Conservation (phyloP, 129 eudicot genomes). For the Flaveria bidentis region DNA sequence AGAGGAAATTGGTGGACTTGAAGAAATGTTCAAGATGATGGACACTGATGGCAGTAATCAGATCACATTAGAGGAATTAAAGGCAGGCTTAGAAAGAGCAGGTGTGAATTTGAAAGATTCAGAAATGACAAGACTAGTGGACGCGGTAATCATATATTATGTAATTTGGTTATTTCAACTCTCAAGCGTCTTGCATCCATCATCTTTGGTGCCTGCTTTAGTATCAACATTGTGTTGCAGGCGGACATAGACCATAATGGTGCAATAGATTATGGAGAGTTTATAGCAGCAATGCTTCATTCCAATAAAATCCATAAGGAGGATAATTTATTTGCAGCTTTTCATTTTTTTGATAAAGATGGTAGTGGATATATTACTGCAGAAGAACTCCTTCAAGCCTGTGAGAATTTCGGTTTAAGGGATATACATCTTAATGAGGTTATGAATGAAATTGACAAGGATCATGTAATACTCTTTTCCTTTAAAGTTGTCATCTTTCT, state of each 20-base stretch:
- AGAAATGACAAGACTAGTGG: conserved; percentile 59
- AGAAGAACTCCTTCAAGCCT: conserved; percentile 80
- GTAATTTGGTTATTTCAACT: background rate
- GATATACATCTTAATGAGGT: conserved; percentile 68
- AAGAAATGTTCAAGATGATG: conserved; percentile 86
- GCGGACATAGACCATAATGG: conserved; percentile 87
- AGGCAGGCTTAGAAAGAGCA: conserved; percentile 60
- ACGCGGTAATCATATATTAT: conserved; percentile 56
- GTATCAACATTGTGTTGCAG: conserved; percentile 38
- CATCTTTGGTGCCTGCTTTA: background rate
- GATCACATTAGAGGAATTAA: conserved; percentile 77
- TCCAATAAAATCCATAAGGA: conserved; percentile 75
- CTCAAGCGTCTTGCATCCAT: background rate
- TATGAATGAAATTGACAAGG: conserved; percentile 74
- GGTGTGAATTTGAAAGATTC: conserved; percentile 72
- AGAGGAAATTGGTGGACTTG: conserved; percentile 91
- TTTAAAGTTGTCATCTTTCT: background rate
- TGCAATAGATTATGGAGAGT: conserved; percentile 83
- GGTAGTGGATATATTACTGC: conserved; percentile 87
- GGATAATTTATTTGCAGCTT: conserved; percentile 75
- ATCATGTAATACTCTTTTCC: conserved; percentile 49
- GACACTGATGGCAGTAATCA: conserved; percentile 71
- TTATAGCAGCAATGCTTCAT: conserved; percentile 86
- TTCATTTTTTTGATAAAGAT: conserved; percentile 84
- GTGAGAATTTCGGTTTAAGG: conserved; percentile 71